Conservation (phyloP, 2,329 filamentous ascomycete genomes). For the Fusarium phyllophilum region DNA sequence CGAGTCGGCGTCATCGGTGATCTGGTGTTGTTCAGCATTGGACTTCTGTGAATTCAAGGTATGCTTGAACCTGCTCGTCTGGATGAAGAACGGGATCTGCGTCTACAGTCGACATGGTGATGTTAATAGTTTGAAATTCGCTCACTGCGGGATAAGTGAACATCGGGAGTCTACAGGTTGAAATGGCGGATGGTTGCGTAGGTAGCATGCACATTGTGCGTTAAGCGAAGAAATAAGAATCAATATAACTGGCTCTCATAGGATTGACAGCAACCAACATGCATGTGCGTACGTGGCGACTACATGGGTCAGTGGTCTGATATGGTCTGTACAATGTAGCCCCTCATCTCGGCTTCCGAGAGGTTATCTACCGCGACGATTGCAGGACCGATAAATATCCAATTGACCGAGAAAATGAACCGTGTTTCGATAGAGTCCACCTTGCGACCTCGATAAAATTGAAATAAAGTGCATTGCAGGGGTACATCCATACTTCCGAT, state of each 20-base stretch:
- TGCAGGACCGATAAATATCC: too few relatives aligned
- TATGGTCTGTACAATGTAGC: background rate
- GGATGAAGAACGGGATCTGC: background rate
- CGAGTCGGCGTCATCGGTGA: background rate
- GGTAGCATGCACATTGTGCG: fast-evolving
- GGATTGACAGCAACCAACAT: background rate
- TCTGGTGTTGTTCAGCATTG: fast-evolving
- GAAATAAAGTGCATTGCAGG: too few relatives aligned
- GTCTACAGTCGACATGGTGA: background rate
- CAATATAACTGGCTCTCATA: background rate
- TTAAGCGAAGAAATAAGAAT: too few relatives aligned
- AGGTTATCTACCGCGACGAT: background rate
- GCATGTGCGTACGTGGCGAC: background rate
- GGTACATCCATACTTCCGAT: too few relatives aligned
- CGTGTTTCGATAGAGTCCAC: too few relatives aligned
- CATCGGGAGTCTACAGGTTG: background rate
- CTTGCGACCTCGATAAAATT: too few relatives aligned
- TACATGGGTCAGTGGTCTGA: background rate
- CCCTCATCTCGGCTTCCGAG: background rate
- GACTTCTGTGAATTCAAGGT: fast-evolving
- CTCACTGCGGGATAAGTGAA: too few relatives aligned
- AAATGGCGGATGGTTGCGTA: background rate
- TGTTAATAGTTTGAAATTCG: background rate
- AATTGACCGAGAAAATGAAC: too few relatives aligned
- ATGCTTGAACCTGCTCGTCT: background rate